These are phyloP conservation scores for Tetragonia tetragonoides DNA, from an alignment of 148 eudicot genomes.

Conservation along the genomic window DNA sequence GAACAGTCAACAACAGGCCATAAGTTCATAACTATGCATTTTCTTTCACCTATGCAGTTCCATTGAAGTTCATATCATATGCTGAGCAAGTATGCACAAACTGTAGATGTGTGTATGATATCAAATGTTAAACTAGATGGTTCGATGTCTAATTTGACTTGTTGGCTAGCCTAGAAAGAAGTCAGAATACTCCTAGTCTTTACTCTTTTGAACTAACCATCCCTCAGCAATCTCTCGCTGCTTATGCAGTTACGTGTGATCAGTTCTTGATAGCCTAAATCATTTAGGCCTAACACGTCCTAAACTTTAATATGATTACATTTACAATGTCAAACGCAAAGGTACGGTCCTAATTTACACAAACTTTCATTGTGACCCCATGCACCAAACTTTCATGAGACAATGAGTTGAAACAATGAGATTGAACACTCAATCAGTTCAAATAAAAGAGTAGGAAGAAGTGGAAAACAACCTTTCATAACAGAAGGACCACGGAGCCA, in stretches of 20 bases:
- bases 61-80: neutral
- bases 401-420: neutral
- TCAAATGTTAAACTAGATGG: neutral
- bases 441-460: neutral
- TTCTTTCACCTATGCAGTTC: neutral
- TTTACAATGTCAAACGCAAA: neutral
- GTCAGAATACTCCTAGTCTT: neutral
- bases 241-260: neutral
- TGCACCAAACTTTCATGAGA: neutral
- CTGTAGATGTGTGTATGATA: neutral
- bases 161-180: neutral
- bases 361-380: neutral
- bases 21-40: neutral
- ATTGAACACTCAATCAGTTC: neutral
- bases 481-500: slow-evolving; percentile 88
- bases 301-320: neutral
- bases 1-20: neutral
- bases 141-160: neutral
- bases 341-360: neutral
- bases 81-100: no score
- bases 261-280: neutral
- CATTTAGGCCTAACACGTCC: neutral
- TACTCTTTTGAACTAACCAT: neutral
- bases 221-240: neutral
- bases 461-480: slow-evolving; percentile 64